Evolutionary conservation across 306 rosid genomes (phyloP), one percentile per base, ranked within the genome.

Genomic region (Benincasa hispida): DNA sequence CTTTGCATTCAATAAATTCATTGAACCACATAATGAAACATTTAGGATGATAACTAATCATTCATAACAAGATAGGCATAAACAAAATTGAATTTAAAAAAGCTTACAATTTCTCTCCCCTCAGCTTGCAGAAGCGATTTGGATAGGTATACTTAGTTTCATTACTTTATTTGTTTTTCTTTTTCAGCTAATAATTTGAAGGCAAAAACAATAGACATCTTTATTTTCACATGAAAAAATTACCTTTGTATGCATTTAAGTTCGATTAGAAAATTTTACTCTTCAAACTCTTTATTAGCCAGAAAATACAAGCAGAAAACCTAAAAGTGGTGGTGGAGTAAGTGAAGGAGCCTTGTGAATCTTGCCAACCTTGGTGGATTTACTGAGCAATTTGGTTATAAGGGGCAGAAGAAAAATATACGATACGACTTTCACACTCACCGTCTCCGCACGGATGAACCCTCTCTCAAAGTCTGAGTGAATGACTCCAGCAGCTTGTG

Each of bases 401-500:
- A 68, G 34, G 75, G 62, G 48, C 32, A 53, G 28, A 53, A 35
- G n/a, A 53, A 30, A 21, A 74, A 72, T 47, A 72, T 72, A 3
- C 77, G 17, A 53, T 22, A 53, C 32, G 66, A 55, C 66, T n/a
- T 62, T 37, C 70, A 73, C 54, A 53, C 93, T 87, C 88, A 94
- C 97, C 7, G 97, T 94, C 82, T 94, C 97, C 41, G 98, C 98
- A 77, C 96, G 91, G 78, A 94, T 94, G 87, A 94, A 94, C 75
- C 97, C 98, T 86, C 89, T 94, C 96, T 94, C 97, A 68, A 94
- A 94, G 90, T 94, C 98, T 22, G 97, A 89, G 89, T 94, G 98
- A 82, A 94, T 94, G 77, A 87, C 93, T 85, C 98, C 98, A 85
- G 98, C 97, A 77, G 97, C 98, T 86, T 94, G 98, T 70, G 98